These are phyloP conservation scores for Tricharina praecox DNA, from an alignment of 495 filamentous ascomycete species.

Conservation along the genomic window DNA sequence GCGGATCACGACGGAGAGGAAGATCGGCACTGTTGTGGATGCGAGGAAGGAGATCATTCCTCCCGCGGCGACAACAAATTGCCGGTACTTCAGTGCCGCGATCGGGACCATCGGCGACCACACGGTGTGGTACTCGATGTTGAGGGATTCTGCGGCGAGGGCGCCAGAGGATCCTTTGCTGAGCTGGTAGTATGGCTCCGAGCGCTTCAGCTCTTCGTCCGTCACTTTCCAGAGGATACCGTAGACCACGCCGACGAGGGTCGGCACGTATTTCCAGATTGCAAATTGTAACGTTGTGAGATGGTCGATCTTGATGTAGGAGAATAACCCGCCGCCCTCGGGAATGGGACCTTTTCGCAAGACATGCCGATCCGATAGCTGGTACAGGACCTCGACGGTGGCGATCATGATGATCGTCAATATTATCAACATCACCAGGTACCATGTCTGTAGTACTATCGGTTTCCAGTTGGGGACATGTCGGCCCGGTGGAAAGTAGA, in stretches of 20 bases:
- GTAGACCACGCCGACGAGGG: slow-evolving; percentile 48
- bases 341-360: slow-evolving; percentile 27
- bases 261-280: slow-evolving; percentile 56
- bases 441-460: slow-evolving; percentile 50
- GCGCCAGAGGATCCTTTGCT: slow-evolving; percentile 43
- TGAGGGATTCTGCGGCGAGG: slow-evolving; percentile 48
- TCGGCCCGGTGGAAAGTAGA: slow-evolving; percentile 23
- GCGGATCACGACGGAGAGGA: slow-evolving; percentile 41
- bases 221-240: slow-evolving; percentile 60
- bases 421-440: slow-evolving; percentile 39
- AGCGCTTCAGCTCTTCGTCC: slow-evolving; percentile 55
- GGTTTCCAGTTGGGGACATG: slow-evolving; percentile 50
- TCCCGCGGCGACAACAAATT: slow-evolving; percentile 49
- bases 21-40: slow-evolving; percentile 43
- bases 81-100: slow-evolving; percentile 39
- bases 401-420: slow-evolving; percentile 40
- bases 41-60: slow-evolving; percentile 46
- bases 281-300: slow-evolving; percentile 42
- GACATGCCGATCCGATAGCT: slow-evolving; percentile 30
- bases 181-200: slow-evolving; percentile 61
- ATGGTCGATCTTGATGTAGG: slow-evolving; percentile 36
- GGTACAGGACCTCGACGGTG: slow-evolving; percentile 44
- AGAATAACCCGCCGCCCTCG: slow-evolving; percentile 29
- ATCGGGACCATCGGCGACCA: slow-evolving; percentile 47
- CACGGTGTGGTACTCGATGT: slow-evolving; percentile 53